Percentiles rank a stretch among this genome's conserved stretches.
Evolutionary conservation across 805 yeast genomes (phyloP).

Genomic region (Suhomyces vadensis): DNA sequence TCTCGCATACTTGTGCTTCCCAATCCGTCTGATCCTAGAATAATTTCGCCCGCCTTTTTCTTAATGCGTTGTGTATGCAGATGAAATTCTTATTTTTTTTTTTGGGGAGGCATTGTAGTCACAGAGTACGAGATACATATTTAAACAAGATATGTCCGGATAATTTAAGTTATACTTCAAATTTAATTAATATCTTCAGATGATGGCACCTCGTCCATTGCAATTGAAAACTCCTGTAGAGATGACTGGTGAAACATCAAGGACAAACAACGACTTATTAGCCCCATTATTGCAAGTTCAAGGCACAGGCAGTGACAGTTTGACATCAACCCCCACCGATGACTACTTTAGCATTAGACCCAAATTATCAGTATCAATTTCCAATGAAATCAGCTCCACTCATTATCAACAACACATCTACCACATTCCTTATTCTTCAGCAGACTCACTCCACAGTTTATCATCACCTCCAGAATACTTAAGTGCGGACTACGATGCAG

Average conservation of each 20-base stretch:
- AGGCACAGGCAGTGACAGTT: slow-evolving; percentile 6
- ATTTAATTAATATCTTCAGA: neutral
- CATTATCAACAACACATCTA: slow-evolving; percentile 1
- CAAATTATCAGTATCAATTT: slow-evolving; percentile 10
- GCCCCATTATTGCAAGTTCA: slow-evolving; percentile 2
- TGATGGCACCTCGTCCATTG: slow-evolving; percentile 7
- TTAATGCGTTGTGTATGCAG: slow-evolving; percentile 1
- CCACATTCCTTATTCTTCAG: neutral
- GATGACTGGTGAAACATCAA: neutral
- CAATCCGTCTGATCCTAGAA: slow-evolving; percentile 4
- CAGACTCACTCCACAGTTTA: slow-evolving; percentile 1
- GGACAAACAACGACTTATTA: slow-evolving; percentile 1
- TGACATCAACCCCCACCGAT: slow-evolving; percentile 8
- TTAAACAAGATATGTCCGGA: neutral
- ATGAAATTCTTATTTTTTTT: slow-evolving; percentile 3
- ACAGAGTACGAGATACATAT: slow-evolving; percentile 1
- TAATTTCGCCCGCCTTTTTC: slow-evolving; percentile 2
- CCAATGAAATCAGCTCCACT: slow-evolving; percentile 6
- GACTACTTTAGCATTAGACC: slow-evolving; percentile 16
- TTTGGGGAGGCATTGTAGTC: neutral
- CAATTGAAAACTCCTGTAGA: slow-evolving; percentile 5
- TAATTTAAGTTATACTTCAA: neutral
- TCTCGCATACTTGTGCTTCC: neutral
- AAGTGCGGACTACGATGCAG: slow-evolving; percentile 5
- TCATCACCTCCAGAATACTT: slow-evolving; percentile 7